Evolutionary conservation across 108 stramenopile genomes (phyloP), one percentile per base, ranked within the genome.

Genomic region (Epithemia pelagica): DNA sequence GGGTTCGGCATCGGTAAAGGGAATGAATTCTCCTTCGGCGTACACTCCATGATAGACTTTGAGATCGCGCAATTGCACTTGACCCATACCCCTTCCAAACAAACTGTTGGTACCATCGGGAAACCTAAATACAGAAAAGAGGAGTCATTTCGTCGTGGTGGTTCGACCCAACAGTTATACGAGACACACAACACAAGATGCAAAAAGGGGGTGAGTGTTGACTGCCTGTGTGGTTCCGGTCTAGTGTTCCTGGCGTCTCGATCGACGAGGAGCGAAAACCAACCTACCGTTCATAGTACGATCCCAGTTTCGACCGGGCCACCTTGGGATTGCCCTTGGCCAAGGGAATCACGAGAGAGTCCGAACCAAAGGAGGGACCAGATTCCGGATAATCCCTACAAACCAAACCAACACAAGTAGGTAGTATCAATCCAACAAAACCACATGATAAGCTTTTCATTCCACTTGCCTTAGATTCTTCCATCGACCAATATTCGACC

Each of bases 1-100:
- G 8, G 92, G 92, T 58, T 94, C 92, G 2, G 92, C 92, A 78
- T 94, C 92, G 27, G 87, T 87, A 59, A 94, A 94, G 2, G 92
- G 92, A 52, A 94, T 77, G 58, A 76, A 90, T 59, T 94, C 92
- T 26, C 78, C 89, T 54, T 83, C 73, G 27, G 28, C 82, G 46
- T 86, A 84, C 0, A 93, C 89, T 26, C 89, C 89, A 54, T 85
- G 85, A 59, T 85, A 90, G 20, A 92, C 86, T 57, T 83, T 86
- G 46, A 90, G 57, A 24, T 86, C 85, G 32, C 72, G 78, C 65
- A 93, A 64, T 61, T 83, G 74, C 5, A 84, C 88, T 31, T 62
- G 54, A 5, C 81, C 76, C 30, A 84, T 80, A 29, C 75, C 71
- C 28, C 68, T 70, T 18, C 86, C 84, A 73, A 93, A 93, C 59